These are phyloP conservation scores for Brassica carinata DNA, from an alignment of 345 rosid species.

Conservation along the genomic window DNA sequence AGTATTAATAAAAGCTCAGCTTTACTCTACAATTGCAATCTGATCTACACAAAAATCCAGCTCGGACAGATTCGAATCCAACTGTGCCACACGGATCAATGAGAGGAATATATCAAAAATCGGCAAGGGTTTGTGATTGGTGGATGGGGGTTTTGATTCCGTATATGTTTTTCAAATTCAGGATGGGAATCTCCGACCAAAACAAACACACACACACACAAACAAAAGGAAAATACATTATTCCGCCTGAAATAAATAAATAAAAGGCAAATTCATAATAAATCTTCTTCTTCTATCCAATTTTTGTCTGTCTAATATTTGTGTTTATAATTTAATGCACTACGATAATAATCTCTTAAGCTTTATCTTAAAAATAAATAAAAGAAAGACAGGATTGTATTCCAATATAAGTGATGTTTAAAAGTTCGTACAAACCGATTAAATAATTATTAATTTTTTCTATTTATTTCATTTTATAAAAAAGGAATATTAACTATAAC, in stretches of 20 bases:
- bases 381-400: too few relatives aligned
- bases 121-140: conserved; percentile 48
- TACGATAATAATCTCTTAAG: too few relatives aligned
- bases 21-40: conserved; percentile 16
- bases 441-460: too few relatives aligned
- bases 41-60: conserved; percentile 23
- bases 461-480: too few relatives aligned
- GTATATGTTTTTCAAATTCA: conserved; percentile 21
- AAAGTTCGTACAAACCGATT: too few relatives aligned
- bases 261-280: not conserved
- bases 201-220: not conserved
- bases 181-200: conserved; percentile 22
- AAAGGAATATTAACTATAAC: too few relatives aligned
- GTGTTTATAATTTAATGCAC: not conserved
- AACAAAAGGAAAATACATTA: not conserved
- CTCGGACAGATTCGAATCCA: conserved; percentile 20
- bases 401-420: too few relatives aligned
- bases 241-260: conserved; percentile 13
- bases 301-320: not conserved
- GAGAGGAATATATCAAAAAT: not conserved
- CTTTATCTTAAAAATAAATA: too few relatives aligned
- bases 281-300: conserved; percentile 11
- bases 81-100: conserved; percentile 14
- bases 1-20: conserved; percentile 8
- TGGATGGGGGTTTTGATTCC: conserved; percentile 37